phyloP scores from a whole-genome alignment of 176 grass and related monocot genomes.

The Carex parvula region DNA sequence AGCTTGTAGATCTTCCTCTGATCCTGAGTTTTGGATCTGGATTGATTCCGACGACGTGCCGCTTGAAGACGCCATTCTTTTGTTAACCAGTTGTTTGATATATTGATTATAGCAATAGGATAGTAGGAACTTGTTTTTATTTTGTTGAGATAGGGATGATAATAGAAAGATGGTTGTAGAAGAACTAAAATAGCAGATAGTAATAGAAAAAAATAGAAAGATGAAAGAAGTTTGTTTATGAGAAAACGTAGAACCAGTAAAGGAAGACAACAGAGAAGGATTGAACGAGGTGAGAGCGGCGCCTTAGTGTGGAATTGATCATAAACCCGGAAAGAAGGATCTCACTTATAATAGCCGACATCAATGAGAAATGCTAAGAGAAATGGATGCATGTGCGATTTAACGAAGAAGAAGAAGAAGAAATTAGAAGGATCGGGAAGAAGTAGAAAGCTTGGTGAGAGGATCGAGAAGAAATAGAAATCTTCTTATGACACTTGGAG shows the following conservation, averaged over 20 bases:
- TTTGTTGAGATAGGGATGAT: background rate
- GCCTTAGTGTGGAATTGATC: conserved; percentile 92
- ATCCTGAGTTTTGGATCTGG: conserved; percentile 28
- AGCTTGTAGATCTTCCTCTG: conserved; percentile 52
- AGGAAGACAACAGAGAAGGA: conserved; percentile 99
- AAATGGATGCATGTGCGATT: conserved; percentile 66
- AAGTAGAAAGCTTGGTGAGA: conserved; percentile 31
- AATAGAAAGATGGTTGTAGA: background rate
- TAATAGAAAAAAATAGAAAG: background rate
- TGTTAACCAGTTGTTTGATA: background rate
- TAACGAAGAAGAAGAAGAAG: background rate
- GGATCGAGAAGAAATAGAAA: background rate
- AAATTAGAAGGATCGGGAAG: background rate
- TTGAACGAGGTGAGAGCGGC: conserved; percentile 88
- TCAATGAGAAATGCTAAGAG: conserved; percentile 57
- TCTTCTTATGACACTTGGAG: background rate
- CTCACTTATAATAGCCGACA: conserved; percentile 99
- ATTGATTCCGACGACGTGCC: conserved; percentile 39
- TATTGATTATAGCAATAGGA: conserved; percentile 20
- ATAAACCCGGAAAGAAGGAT: conserved; percentile 99
- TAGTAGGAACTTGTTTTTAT: background rate
- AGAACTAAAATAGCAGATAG: background rate
- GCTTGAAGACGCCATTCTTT: conserved; percentile 66
- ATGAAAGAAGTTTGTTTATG: conserved; percentile 48
- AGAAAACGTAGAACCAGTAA: conserved; percentile 99